A percentile compares a stretch with the other conserved stretches of the same genome.
Conservation (phyloP, 164 flowering plant species). For the Nymphaea thermarum region DNA sequence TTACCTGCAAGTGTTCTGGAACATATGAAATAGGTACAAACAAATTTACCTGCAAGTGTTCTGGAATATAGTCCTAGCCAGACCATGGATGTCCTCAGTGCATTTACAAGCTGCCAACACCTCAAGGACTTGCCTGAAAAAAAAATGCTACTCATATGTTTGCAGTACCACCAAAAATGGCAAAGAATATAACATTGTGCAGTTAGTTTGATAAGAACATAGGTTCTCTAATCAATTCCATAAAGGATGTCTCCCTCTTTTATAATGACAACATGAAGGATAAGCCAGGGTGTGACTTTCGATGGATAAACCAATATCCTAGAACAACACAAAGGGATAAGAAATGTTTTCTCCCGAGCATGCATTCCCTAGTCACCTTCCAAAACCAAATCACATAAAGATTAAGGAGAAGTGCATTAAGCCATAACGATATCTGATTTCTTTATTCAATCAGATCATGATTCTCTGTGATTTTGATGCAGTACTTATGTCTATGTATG, state of each 20-base stretch:
- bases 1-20: too few relatives aligned
- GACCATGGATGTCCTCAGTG: conserved; percentile 40
- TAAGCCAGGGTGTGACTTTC: too few relatives aligned
- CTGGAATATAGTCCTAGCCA: conserved; percentile 65
- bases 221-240: neutral
- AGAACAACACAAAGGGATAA: neutral
- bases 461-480: neutral
- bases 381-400: neutral
- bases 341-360: neutral
- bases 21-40: neutral
- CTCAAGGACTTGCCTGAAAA: conserved; percentile 92
- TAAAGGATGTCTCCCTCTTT: too few relatives aligned
- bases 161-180: neutral
- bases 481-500: neutral
- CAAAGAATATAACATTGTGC: neutral
- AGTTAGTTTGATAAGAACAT: neutral
- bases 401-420: neutral
- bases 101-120: conserved; percentile 92
- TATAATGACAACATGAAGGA: too few relatives aligned
- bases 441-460: neutral
- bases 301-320: neutral
- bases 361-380: neutral
- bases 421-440: neutral
- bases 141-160: neutral
- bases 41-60: conserved; percentile 82